These are phyloP conservation scores for Phytopythium aichiense DNA, from an alignment of 352 stramenopile genomes.

Conservation along the genomic window DNA sequence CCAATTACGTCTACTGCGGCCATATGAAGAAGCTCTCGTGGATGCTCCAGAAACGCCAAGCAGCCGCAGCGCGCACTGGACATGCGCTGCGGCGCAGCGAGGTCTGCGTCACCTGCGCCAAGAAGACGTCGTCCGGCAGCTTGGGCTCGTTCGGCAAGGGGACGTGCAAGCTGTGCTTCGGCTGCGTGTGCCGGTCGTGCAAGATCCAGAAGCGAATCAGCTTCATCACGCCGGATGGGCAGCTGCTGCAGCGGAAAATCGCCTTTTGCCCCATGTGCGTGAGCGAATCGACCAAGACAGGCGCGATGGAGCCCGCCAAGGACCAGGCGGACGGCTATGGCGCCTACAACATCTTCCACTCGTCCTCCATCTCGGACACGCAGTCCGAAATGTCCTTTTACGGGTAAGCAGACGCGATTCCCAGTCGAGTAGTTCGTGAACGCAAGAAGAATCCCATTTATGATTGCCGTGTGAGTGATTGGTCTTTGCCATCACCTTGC, in stretches of 20 bases:
- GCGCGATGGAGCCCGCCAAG: constrained; percentile 18
- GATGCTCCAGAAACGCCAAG: constrained; percentile 15
- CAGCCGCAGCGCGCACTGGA: background rate
- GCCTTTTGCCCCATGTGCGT: constrained; percentile 37
- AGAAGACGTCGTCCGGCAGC: constrained; percentile 11
- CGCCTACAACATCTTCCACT: constrained; percentile 23
- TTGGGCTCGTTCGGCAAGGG: constrained; percentile 16
- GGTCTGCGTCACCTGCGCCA: constrained; percentile 18
- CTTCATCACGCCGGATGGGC: constrained; percentile 26
- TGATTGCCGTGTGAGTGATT: no score
- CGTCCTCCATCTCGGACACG: constrained; percentile 23
- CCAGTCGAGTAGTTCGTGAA: background rate
- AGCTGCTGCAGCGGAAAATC: constrained; percentile 32
- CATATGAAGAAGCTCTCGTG: constrained; percentile 43
- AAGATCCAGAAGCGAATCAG: constrained; percentile 33
- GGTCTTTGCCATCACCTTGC: no score
- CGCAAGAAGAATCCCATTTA: background rate
- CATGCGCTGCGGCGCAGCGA: background rate
- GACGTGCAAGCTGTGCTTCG: constrained; percentile 19
- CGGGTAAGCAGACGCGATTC: background rate
- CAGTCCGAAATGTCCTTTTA: constrained; percentile 16
- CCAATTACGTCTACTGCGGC: constrained; percentile 22
- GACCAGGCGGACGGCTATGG: constrained; percentile 19
- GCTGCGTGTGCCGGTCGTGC: constrained; percentile 28
- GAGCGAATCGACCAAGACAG: constrained; percentile 30